Conservation (phyloP, 345 rosid species). For the Hevea brasiliensis region DNA sequence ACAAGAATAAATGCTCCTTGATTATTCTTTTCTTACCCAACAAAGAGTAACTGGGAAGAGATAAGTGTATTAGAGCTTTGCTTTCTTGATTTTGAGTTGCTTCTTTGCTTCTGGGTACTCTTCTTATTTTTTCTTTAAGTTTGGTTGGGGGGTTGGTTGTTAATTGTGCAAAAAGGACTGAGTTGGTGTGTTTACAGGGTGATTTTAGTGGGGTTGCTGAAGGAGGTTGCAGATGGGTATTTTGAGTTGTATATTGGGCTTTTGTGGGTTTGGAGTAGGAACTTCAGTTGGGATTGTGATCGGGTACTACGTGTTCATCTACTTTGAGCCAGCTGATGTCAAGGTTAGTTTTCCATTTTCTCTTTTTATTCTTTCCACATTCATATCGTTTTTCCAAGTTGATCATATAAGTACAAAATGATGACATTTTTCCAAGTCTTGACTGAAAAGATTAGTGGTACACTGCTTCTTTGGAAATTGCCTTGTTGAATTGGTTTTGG, state of each 20-base stretch:
- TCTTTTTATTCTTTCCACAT: neutral
- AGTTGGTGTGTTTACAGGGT: neutral
- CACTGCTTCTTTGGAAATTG: neutral
- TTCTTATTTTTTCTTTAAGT: neutral
- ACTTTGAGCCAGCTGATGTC: slow-evolving; percentile 62
- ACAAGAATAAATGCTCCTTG: slow-evolving; percentile 34
- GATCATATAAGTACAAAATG: neutral
- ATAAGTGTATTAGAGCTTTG: neutral
- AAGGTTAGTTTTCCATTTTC: slow-evolving; percentile 44
- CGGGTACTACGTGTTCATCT: slow-evolving; percentile 81
- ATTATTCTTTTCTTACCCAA: slow-evolving; percentile 18
- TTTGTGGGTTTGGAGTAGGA: slow-evolving; percentile 76
- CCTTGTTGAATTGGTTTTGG: neutral
- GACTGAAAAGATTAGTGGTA: neutral
- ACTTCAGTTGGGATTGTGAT: slow-evolving; percentile 63
- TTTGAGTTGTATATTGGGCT: slow-evolving; percentile 58
- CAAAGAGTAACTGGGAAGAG: slow-evolving; percentile 12
- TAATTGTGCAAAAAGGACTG: neutral
- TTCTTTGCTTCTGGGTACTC: neutral
- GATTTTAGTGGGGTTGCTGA: slow-evolving; percentile 15
- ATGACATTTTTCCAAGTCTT: neutral
- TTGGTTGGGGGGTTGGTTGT: no score
- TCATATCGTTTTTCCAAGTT: slow-evolving; percentile 1
- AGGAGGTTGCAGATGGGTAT: slow-evolving; percentile 53
- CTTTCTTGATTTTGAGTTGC: neutral